phyloP scores from a whole-genome alignment of 2,329 filamentous ascomycete genomes.

The Sphaerulina vaccinii region DNA sequence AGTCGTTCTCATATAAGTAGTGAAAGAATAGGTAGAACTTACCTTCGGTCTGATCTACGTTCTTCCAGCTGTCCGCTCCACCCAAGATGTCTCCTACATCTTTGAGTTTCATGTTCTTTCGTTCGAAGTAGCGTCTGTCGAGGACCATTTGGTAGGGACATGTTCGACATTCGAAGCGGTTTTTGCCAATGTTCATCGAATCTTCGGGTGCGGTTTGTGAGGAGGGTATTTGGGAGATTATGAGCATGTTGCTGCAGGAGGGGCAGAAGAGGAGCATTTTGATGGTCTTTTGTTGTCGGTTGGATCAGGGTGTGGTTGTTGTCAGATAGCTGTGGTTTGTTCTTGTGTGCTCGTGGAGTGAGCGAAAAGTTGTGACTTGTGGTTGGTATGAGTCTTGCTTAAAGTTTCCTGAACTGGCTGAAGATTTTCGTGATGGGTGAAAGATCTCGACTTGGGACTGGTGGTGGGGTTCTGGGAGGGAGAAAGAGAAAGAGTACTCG shows the following conservation, averaged over 20 bases:
- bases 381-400: no score
- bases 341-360: no score
- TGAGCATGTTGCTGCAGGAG: slow-evolving; percentile 79
- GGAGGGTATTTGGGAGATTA: slow-evolving; percentile 57
- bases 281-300: neutral
- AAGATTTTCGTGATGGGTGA: no score
- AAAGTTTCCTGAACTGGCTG: no score
- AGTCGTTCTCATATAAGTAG: no score
- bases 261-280: slow-evolving; percentile 60
- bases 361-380: no score
- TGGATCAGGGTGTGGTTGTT: slow-evolving; percentile 42
- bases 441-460: no score
- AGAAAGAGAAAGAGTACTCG: no score
- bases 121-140: slow-evolving; percentile 76
- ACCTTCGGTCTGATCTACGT: slow-evolving; percentile 77
- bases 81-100: slow-evolving; percentile 89
- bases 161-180: slow-evolving; percentile 91
- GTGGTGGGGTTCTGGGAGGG: no score
- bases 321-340: neutral
- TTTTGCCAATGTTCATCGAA: slow-evolving; percentile 49
- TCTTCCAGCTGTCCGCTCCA: slow-evolving; percentile 83
- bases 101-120: slow-evolving; percentile 75
- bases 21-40: slow-evolving; percentile 27
- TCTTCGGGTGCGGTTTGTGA: slow-evolving; percentile 39
- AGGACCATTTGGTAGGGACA: slow-evolving; percentile 91